Conservation (phyloP, 345 rosid genomes). For the Arabidopsis thaliana region DNA sequence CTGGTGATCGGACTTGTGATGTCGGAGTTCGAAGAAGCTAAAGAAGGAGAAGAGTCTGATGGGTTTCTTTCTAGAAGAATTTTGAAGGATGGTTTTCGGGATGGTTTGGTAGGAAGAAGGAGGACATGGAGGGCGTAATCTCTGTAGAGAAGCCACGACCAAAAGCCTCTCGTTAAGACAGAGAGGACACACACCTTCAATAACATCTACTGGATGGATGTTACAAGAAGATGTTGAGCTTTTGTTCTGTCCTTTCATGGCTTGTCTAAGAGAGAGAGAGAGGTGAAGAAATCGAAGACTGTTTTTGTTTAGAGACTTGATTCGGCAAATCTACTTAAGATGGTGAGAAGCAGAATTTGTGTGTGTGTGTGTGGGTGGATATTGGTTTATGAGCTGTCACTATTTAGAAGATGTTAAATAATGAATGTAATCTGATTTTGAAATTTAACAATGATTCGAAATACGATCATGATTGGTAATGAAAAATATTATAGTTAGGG, state of each 20-base stretch:
- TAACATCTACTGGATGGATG: constrained; percentile 67
- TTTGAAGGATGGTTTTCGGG: not conserved
- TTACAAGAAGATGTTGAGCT: constrained; percentile 59
- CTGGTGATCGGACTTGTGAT: constrained; percentile 23
- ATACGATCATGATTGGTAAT: constrained; percentile 8
- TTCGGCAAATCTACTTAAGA: constrained; percentile 14
- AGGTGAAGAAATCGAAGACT: constrained; percentile 12
- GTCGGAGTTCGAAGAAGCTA: constrained; percentile 28
- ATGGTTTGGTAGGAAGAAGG: constrained; percentile 19
- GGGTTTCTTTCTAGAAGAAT: constrained; percentile 8
- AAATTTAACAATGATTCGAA: constrained; percentile 15
- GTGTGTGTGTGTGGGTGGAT: not conserved
- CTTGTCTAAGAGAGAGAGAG: constrained; percentile 17
- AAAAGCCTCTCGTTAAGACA: constrained; percentile 84
- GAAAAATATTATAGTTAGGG: not conserved
- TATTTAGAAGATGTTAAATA: constrained; percentile 8
- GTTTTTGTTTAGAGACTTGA: constrained; percentile 12
- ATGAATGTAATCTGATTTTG: not conserved
- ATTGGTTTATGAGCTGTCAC: constrained; percentile 21
- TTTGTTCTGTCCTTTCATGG: constrained; percentile 61
- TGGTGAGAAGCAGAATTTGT: constrained; percentile 30
- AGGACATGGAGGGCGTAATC: constrained; percentile 8
- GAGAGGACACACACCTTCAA: constrained; percentile 72
- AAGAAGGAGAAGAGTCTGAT: constrained; percentile 30
- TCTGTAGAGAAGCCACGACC: constrained; percentile 27